Evolutionary conservation across 2,329 filamentous ascomycete genomes (phyloP).

Genomic region (Hymenoscyphus fructigenus): DNA sequence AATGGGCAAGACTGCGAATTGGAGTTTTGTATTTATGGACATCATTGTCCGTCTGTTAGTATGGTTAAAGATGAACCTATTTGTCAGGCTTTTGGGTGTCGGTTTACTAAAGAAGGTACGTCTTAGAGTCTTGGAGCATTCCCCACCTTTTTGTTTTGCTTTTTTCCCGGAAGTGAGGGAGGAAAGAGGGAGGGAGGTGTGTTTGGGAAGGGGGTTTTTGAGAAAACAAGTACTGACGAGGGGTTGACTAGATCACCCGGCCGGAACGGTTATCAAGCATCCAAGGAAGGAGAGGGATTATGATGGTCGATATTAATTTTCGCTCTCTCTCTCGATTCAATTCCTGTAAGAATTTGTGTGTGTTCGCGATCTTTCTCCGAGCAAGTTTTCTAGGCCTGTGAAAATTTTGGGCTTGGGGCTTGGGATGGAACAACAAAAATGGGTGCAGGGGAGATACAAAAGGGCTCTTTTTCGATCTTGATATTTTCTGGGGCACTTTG

Average conservation of each 20-base stretch:
- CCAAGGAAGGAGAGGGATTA: constrained; percentile 30
- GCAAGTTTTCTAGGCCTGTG: background rate
- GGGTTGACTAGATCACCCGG: constrained; percentile 47
- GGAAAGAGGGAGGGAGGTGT: too few relatives aligned
- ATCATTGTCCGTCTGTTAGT: constrained; percentile 45
- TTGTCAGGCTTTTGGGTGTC: constrained; percentile 56
- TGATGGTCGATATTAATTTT: constrained; percentile 3
- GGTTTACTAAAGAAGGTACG: constrained; percentile 45
- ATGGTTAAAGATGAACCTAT: constrained; percentile 40
- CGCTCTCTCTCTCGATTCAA: too few relatives aligned
- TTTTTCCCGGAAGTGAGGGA: too few relatives aligned
- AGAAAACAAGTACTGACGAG: too few relatives aligned
- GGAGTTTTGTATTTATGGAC: constrained; percentile 61
- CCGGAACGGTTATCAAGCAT: constrained; percentile 45
- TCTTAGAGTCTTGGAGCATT: too few relatives aligned
- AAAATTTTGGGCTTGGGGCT: background rate
- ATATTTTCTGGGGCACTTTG: too few relatives aligned
- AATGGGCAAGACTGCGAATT: constrained; percentile 57
- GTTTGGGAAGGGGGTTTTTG: too few relatives aligned
- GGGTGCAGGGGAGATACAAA: background rate
- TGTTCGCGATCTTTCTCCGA: background rate
- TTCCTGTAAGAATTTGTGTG: too few relatives aligned
- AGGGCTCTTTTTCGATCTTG: background rate
- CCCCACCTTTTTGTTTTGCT: too few relatives aligned
- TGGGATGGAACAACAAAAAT: background rate